Base-by-base conservation (phyloP, 805 yeast genomes). In the Pichia phayaonensis region DNA sequence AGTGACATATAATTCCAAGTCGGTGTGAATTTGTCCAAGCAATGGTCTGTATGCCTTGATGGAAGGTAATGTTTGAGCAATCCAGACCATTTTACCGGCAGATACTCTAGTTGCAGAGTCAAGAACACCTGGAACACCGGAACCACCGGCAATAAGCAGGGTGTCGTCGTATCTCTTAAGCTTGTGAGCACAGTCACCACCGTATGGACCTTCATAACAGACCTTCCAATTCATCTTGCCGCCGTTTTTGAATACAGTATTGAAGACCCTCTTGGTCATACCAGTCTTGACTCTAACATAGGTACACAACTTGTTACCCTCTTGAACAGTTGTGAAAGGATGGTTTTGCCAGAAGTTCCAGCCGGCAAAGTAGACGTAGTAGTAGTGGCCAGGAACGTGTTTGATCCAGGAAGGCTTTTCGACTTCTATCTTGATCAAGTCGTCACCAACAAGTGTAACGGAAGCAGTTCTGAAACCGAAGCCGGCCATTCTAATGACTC, bases 401-500 rank as follows among this genome's bases (percentile, higher is more conserved):
- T 18, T 7, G 20, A n/a, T 34, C 38, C 38, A 34, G 6, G 38
- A 16, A 16, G 38, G 38, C n/a, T 34, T 34, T 4, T 34, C 38
- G 21, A 53, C 48, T 40, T 45, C 54, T 47, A 53, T 27, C 8
- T 40, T 47, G 18, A 50, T 15, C n/a, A 53, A 29, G 13, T 45
- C 46, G 16, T 50, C 54, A 24, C 45, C 54, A 27, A 45, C 46
- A 12, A 40, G 42, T 4, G 51, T 42, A 4, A 53, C 27, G 2
- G 24, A 31, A 6, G 67, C 65, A 1, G 42, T 52, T 36, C 46
- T 60, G 38, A 53, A 52, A 12, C 65, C 66, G 45, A 63, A 62
- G 0, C 12, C 20, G 3, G 24, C 20, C 49, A 61, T 52, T 34
- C 62, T 55, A 5, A 61, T 49, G 4, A 80, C 51, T 58, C 86